Evolutionary conservation across 768 basidiomycete species (phyloP).

Genomic region (Pulveroboletus sp.): DNA sequence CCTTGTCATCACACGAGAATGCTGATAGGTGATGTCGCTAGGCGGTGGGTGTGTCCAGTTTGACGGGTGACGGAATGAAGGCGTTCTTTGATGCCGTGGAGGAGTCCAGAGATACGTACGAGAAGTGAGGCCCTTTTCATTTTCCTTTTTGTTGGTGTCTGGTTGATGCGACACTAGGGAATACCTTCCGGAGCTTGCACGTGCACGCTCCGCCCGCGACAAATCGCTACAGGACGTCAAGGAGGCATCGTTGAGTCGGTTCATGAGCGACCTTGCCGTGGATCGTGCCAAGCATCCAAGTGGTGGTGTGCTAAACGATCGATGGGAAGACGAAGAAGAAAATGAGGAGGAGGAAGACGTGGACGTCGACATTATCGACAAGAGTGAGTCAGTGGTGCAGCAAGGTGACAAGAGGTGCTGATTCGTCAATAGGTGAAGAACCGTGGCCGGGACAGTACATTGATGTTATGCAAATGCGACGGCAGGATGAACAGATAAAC

Average conservation of each 20-base stretch:
- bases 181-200: constrained; percentile 86
- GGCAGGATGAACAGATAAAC: constrained; percentile 53
- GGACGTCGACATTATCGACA: constrained; percentile 63
- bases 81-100: constrained; percentile 93
- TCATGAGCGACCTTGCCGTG: constrained; percentile 78
- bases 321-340: constrained; percentile 61
- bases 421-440: constrained; percentile 52
- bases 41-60: constrained; percentile 94
- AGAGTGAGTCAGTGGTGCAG: constrained; percentile 46
- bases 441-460: constrained; percentile 73
- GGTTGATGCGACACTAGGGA: too few species aligned
- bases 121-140: constrained; percentile 57
- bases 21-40: constrained; percentile 32
- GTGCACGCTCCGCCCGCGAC: constrained; percentile 62
- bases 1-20: background rate
- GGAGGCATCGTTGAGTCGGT: constrained; percentile 69
- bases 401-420: constrained; percentile 2
- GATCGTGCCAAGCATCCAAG: constrained; percentile 67
- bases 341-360: constrained; percentile 46
- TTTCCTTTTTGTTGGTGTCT: background rate
- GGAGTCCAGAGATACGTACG: constrained; percentile 83
- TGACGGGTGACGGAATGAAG: constrained; percentile 92
- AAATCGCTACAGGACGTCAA: constrained; percentile 63
- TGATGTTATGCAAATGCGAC: constrained; percentile 62
- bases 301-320: constrained; percentile 51